Percentiles rank a stretch among this genome's conserved stretches.
Evolutionary conservation across 805 yeast species (phyloP).

Genomic region (Ogataea sp.): DNA sequence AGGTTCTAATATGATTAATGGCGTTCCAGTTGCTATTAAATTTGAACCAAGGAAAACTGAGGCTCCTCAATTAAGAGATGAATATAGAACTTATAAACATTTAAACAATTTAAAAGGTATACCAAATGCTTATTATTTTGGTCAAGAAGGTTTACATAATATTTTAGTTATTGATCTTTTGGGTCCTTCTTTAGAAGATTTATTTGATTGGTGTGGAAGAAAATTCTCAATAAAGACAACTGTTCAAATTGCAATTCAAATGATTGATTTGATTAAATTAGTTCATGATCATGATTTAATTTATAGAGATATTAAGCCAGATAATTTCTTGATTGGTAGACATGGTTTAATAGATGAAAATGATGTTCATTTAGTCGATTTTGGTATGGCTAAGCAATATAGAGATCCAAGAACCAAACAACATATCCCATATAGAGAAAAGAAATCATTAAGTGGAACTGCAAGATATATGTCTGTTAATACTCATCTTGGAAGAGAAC

Average conservation of each 20-base stretch:
- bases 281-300: slow-evolving; percentile 87
- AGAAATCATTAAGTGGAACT: slow-evolving; percentile 92
- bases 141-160: slow-evolving; percentile 96
- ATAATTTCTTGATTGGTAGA: slow-evolving; percentile 89
- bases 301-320: slow-evolving; percentile 96
- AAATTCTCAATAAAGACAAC: slow-evolving; percentile 82
- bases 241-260: slow-evolving; percentile 89
- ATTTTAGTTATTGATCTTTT: slow-evolving; percentile 88
- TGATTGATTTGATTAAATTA: slow-evolving; percentile 79
- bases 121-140: slow-evolving; percentile 96
- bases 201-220: slow-evolving; percentile 98
- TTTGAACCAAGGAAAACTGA: slow-evolving; percentile 96
- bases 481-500: slow-evolving; percentile 96
- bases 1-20: slow-evolving; percentile 87
- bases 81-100: slow-evolving; percentile 89
- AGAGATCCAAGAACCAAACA: slow-evolving; percentile 93
- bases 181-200: slow-evolving; percentile 93
- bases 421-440: slow-evolving; percentile 95
- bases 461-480: slow-evolving; percentile 98
- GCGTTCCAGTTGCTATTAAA: slow-evolving; percentile 91
- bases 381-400: slow-evolving; percentile 98
- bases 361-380: slow-evolving; percentile 83
- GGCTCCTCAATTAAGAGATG: slow-evolving; percentile 96
- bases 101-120: slow-evolving; percentile 77
- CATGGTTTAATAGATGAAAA: slow-evolving; percentile 81